Conservation (phyloP, 352 stramenopile genomes). For the Pythium dissotocum region DNA sequence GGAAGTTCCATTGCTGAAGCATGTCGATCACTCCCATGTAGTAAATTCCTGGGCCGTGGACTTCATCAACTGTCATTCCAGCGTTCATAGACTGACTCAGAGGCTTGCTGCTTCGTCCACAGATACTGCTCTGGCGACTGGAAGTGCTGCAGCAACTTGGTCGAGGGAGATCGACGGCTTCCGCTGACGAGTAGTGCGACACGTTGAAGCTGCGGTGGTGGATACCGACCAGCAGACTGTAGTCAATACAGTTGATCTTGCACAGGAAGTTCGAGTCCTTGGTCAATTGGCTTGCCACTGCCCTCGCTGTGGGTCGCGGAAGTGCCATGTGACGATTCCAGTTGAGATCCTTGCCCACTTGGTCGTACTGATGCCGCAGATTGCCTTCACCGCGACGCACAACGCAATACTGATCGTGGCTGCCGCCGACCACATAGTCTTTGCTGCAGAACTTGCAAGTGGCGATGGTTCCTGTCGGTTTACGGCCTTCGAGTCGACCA, state of each 20-base stretch:
- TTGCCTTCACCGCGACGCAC: slow-evolving; percentile 65
- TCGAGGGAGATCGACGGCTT: slow-evolving; percentile 42
- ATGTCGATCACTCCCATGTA: slow-evolving; percentile 96
- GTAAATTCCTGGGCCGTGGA: slow-evolving; percentile 92
- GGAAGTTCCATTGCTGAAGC: slow-evolving; percentile 93
- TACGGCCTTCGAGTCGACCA: slow-evolving; percentile 69
- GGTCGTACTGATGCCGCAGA: slow-evolving; percentile 73
- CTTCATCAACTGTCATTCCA: slow-evolving; percentile 79
- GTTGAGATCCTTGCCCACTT: slow-evolving; percentile 84
- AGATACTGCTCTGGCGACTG: slow-evolving; percentile 18
- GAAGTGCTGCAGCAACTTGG: slow-evolving; percentile 19
- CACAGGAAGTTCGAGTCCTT: slow-evolving; percentile 90
- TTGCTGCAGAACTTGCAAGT: slow-evolving; percentile 76
- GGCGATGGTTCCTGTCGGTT: slow-evolving; percentile 64
- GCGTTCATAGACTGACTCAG: slow-evolving; percentile 50
- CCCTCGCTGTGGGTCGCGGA: slow-evolving; percentile 46
- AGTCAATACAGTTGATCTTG: slow-evolving; percentile 95
- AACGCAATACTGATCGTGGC: slow-evolving; percentile 67
- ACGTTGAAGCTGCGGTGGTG: slow-evolving; percentile 90
- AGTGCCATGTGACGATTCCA: slow-evolving; percentile 84
- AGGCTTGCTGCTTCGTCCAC: slow-evolving; percentile 40
- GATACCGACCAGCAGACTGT: slow-evolving; percentile 93
- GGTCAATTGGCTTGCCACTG: slow-evolving; percentile 72
- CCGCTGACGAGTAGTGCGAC: slow-evolving; percentile 66
- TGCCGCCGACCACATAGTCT: slow-evolving; percentile 68